Evolutionary conservation across 345 rosid genomes (phyloP).

Genomic region (Laguncularia racemosa): DNA sequence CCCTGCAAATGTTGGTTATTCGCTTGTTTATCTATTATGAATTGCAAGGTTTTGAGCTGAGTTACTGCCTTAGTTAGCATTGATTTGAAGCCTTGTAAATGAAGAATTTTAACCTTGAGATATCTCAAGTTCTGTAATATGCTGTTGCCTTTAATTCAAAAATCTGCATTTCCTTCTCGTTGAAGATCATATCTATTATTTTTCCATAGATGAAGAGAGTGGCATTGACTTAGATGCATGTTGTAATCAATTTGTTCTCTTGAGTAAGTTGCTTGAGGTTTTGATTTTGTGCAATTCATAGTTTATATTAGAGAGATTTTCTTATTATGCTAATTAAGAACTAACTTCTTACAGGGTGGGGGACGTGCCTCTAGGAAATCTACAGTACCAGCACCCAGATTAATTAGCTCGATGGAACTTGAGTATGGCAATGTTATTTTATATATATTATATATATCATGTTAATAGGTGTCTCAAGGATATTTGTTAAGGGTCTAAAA

Average conservation of each 20-base stretch:
- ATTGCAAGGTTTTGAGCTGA: background rate
- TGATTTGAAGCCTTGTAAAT: background rate
- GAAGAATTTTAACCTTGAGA: no score
- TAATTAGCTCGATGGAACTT: slow-evolving; percentile 83
- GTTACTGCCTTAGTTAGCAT: background rate
- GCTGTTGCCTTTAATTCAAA: no score
- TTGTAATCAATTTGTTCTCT: background rate
- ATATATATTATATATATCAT: background rate
- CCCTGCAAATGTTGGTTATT: background rate
- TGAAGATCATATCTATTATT: no score
- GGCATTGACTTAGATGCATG: no score
- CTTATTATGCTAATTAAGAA: background rate
- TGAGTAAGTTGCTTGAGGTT: background rate
- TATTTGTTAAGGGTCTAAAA: no score
- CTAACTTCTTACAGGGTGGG: slow-evolving; percentile 53
- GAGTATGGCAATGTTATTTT: slow-evolving; percentile 45
- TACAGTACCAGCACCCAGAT: slow-evolving; percentile 64
- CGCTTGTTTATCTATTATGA: background rate
- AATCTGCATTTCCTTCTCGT: no score
- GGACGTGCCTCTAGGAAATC: slow-evolving; percentile 48
- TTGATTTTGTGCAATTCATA: background rate
- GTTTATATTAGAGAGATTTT: background rate
- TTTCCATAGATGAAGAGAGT: no score
- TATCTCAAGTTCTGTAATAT: no score
- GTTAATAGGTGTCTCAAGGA: no score